Evolutionary conservation across 1,139 yeast species (phyloP), one percentile per base, ranked within the genome.

Genomic region (Blastobotrys raffinosifermentans): DNA sequence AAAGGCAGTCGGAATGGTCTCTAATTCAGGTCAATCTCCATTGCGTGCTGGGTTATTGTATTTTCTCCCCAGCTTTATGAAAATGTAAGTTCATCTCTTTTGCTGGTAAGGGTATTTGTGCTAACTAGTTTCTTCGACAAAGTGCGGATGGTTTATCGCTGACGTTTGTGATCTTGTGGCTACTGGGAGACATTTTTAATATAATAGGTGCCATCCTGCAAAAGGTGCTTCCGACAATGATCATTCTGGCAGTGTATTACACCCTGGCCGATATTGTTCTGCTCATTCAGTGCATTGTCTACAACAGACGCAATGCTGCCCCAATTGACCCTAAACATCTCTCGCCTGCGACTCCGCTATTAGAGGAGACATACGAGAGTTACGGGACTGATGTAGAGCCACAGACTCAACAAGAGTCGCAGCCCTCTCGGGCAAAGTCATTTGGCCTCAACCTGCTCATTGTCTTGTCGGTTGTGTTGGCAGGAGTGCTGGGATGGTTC

Each of bases 21-120:
- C 29, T 26, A 21, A 13, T 19, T 25, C 18, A 63, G 71, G 16
- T 82, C 94, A 17, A 85, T 91, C 32, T 89, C 97, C 13, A 74
- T 91, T 31, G 95, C 96, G 14, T 91, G 97, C 60, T 91, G 98
- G 98, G 82, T 91, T 46, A 87, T 91, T 38, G 97, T 91, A 17
- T 91, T 91, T 67, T 94, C 95, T 27, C 98, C 98, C 11, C 98
- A 91, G 58, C 81, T 91, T 31, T 89, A 86, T 60, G 96, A 91
- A 57, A 89, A 89, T 57, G 65, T 61, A 48, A 30, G 63, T 42
- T 11, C 9, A 4, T 10, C 7, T 6, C 6, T 14, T 8, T 19
- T 5, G 20, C 18, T 5, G 23, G n/a, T 8, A 13, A 14, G 7
- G 16, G 18, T 13, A 13, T 11, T 13, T 14, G n/a, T 25, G 16